Evolutionary conservation across 768 basidiomycete species (phyloP), one percentile per base, ranked within the genome.

Genomic region (Trametes cingulata): DNA sequence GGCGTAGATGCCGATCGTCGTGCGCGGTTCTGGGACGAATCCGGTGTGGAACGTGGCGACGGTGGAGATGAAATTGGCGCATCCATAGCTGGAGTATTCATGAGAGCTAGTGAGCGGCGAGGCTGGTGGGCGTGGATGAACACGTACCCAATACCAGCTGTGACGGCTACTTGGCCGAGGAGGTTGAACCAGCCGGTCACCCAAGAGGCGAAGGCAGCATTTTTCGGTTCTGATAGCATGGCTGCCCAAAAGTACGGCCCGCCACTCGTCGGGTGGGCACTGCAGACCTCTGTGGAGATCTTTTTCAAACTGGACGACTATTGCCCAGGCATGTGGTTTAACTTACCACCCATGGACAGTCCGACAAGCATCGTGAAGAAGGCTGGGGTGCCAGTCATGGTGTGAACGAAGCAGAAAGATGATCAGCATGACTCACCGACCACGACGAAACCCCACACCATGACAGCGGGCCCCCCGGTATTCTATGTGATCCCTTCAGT

Each of bases 241-340:
- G 88, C 88, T n/a, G 88, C 85, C 90, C 89, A 90, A 71, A 85
- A 90, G 66, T 90, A 90, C 0, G 90, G 88, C 0, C 88, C 88
- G 6, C 88, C 87, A 49, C 83, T 85, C 2, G 86, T 87, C 5
- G 85, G 87, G 74, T 85, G 86, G 2, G 87, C 85, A 62, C 85
- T 87, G 60, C 75, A 78, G 33, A 77, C 72, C 70, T 81, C 79
- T 66, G 39, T 17, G 17, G 29, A 24, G 20, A 36, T 3, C 19
- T 20, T 5, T 12, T 37, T 24, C 19, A 15, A 51, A 17, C 2
- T 24, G 10, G 29, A 51, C 41, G 24, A 36, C 17, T 17, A 19
- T 22, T 12, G n/a, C n/a, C n/a, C 29, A 10, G 29, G 29, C 4
- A 14, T 19, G n/a, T 19, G 29, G 6, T 19, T 22, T 15, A 6